A percentile compares a stretch with the other conserved stretches of the same genome.
phyloP scores from a whole-genome alignment of 495 filamentous ascomycete species.

The Xylaria acuta region DNA sequence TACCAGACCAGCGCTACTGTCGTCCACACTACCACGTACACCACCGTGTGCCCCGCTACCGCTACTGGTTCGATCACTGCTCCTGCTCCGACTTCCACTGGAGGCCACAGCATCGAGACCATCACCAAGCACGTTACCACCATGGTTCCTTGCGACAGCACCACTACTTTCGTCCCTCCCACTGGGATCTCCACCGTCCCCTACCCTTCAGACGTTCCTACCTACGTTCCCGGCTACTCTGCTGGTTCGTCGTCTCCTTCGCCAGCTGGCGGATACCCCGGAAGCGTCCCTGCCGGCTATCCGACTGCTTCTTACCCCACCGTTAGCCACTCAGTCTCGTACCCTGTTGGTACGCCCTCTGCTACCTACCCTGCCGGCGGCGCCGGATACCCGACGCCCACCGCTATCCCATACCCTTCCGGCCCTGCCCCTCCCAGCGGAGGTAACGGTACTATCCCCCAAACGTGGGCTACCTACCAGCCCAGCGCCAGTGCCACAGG shows the following conservation, averaged over 20 bases:
- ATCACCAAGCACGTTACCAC: constrained; percentile 41
- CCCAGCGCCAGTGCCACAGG: constrained; percentile 27
- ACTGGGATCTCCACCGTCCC: constrained; percentile 36
- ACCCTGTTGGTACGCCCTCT: constrained; percentile 16
- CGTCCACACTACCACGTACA: constrained; percentile 36
- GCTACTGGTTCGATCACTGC: constrained; percentile 33
- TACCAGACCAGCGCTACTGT: constrained; percentile 42
- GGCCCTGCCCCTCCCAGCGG: constrained; percentile 21
- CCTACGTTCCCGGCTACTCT: constrained; percentile 23
- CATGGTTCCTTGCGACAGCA: constrained; percentile 38
- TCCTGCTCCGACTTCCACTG: constrained; percentile 34
- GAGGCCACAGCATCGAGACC: constrained; percentile 31
- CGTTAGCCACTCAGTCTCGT: constrained; percentile 16
- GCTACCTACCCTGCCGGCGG: constrained; percentile 18
- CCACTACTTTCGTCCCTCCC: constrained; percentile 40
- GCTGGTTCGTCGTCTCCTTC: constrained; percentile 24
- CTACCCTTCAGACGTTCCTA: constrained; percentile 32
- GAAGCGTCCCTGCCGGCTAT: constrained; percentile 12
- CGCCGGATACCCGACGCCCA: constrained; percentile 23
- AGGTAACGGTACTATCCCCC: constrained; percentile 26
- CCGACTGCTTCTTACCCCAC: constrained; percentile 18
- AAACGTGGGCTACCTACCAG: constrained; percentile 31
- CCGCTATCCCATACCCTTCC: constrained; percentile 25
- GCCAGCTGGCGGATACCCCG: constrained; percentile 21
- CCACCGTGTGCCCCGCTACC: constrained; percentile 44